phyloP scores from a whole-genome alignment of 169 alveolate genomes.

The Pseudocohnilembus persalinus region DNA sequence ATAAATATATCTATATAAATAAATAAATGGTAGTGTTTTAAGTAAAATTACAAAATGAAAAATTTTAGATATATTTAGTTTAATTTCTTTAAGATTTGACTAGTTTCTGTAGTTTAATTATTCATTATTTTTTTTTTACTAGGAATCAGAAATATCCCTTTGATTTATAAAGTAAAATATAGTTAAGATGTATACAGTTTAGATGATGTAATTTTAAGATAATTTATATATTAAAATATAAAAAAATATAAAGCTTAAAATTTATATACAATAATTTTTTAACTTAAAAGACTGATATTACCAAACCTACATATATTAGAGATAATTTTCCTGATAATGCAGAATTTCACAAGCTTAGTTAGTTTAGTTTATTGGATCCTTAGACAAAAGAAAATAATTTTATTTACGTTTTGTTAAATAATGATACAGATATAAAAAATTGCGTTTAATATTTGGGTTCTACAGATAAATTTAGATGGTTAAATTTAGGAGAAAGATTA shows the following conservation, averaged over 20 bases:
- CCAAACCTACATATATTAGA: not conserved
- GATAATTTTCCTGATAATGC: not conserved
- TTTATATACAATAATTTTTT: too few species aligned
- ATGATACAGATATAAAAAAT: not conserved
- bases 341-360: not conserved
- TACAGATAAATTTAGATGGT: not conserved
- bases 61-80: too few species aligned
- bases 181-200: not conserved
- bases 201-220: not conserved
- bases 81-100: too few species aligned
- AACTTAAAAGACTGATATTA: too few species aligned
- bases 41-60: too few species aligned
- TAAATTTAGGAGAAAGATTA: not conserved
- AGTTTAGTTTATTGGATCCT: not conserved
- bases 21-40: too few species aligned
- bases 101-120: not conserved
- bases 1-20: too few species aligned
- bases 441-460: not conserved
- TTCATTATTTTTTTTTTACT: too few species aligned
- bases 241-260: too few species aligned
- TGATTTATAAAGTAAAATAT: too few species aligned
- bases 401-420: too few species aligned
- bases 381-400: not conserved
- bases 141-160: not conserved
- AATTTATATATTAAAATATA: too few species aligned